phyloP scores from a whole-genome alignment of 257 asterid genomes.

The Fraxinus quadrangulata region DNA sequence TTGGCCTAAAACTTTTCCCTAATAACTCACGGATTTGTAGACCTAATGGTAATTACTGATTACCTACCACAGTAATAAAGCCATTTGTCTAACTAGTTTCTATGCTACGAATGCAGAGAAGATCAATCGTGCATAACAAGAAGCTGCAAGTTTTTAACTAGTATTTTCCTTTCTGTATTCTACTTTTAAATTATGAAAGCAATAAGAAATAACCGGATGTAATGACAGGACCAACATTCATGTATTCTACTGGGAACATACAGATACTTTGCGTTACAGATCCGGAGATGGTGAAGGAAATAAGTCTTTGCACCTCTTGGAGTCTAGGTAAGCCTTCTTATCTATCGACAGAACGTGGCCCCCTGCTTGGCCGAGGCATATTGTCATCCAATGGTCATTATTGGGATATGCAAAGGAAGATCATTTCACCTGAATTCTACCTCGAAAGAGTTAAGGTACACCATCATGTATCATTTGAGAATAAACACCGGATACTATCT shows the following conservation, averaged over 20 bases:
- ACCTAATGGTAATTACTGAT: too few species aligned
- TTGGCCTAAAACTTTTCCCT: too few species aligned
- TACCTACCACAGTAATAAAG: too few species aligned
- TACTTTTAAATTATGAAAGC: not conserved
- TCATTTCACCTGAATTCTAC: slow-evolving; percentile 71
- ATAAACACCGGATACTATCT: not conserved
- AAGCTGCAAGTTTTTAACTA: not conserved
- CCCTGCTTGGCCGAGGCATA: slow-evolving; percentile 74
- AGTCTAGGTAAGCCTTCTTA: slow-evolving; percentile 68
- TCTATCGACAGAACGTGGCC: slow-evolving; percentile 63
- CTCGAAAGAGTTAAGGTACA: slow-evolving; percentile 66
- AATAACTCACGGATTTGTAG: too few species aligned
- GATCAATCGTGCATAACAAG: not conserved
- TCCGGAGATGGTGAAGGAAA: slow-evolving; percentile 52
- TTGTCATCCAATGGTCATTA: slow-evolving; percentile 62
- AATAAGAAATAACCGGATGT: slow-evolving; percentile 12
- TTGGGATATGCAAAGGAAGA: slow-evolving; percentile 71
- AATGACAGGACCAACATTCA: slow-evolving; percentile 52
- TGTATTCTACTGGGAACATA: slow-evolving; percentile 64
- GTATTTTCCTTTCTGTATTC: not conserved
- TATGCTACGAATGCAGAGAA: not conserved
- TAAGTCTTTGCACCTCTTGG: slow-evolving; percentile 48
- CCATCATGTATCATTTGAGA: not conserved
- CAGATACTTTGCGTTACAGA: slow-evolving; percentile 53
- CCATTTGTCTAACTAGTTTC: not conserved